Base-by-base conservation (phyloP, 441 rosid genomes). In the Metrosideros polymorpha region DNA sequence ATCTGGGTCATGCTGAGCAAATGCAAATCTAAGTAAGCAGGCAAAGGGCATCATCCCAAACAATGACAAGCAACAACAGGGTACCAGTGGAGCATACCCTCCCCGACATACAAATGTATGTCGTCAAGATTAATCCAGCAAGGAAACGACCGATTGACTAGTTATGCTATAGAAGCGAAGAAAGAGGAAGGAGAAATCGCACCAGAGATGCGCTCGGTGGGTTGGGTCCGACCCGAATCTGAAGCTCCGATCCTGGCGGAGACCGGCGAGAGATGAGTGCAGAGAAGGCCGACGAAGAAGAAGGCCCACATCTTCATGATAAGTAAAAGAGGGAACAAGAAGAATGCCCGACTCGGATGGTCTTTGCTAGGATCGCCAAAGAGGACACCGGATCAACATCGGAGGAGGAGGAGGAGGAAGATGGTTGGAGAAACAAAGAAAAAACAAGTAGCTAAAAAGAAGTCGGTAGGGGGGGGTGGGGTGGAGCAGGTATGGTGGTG, bases 161-260 rank as follows among this genome's bases (percentile, higher is more conserved):
- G 56, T 24, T 54, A 43, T 45, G 29, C 47, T n/a, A 42, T 57
- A 15, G 51, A 39, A 63, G 29, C 54, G 51, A 63, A 14, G 43
- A 6, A 13, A n/a, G 63, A 27, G 18, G 54, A 49, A 82, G 29
- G 85, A 85, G 47, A 87, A 52, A 88, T 77, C 84, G 52, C 27
- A 94, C 99, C 99, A 92, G 98, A 95, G 89, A 97, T 96, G 90
- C 99, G 93, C 90, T 97, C 99, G 15, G 98, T 94, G 84, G 90
- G 95, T 90, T 91, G 99, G 91, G 91, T 91, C 84, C 93, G 93
- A 85, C 93, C 92, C 71, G 94, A 87, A 87, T 93, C 94, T 84
- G 94, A 84, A 87, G 93, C 95, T 88, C 88, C 92, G 89, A 86
- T 86, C 90, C 90, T 91, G 79, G 79, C 79, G 47, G 79, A 39